Evolutionary conservation across 2,329 filamentous ascomycete genomes (phyloP).

Genomic region (Fusarium virguliforme): DNA sequence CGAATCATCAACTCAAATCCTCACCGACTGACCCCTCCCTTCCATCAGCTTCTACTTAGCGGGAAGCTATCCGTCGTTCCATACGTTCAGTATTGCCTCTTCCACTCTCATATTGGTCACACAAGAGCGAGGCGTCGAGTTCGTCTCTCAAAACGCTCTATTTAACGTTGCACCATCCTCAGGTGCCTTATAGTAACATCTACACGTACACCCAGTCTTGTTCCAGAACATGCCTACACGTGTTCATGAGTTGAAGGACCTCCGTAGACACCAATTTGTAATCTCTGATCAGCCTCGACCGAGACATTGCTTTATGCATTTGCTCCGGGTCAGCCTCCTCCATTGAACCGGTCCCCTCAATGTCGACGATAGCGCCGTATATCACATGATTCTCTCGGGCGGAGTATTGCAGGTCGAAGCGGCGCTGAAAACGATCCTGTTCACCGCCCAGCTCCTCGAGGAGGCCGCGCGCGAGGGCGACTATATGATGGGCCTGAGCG

Average conservation of each 20-base stretch:
- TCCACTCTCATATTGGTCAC: not conserved
- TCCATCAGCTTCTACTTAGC: not conserved
- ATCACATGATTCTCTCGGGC: not conserved
- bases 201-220: not conserved
- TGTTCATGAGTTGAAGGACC: not conserved
- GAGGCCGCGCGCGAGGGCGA: not conserved
- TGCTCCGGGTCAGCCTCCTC: not conserved
- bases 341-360: not conserved
- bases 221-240: not conserved
- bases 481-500: not conserved
- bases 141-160: not conserved
- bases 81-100: not conserved
- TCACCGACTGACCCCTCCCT: not conserved
- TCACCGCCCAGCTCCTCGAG: not conserved
- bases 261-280: not conserved
- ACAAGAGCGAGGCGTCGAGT: not conserved
- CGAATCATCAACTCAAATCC: not conserved
- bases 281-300: not conserved
- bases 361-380: not conserved
- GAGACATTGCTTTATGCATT: constrained; percentile 1
- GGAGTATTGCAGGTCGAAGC: not conserved
- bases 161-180: not conserved
- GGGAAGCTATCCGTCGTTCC: not conserved
- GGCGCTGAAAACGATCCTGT: not conserved
- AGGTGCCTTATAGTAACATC: not conserved